Evolutionary conservation across 2,329 filamentous ascomycete genomes (phyloP).

Genomic region (Epichloe elymi): DNA sequence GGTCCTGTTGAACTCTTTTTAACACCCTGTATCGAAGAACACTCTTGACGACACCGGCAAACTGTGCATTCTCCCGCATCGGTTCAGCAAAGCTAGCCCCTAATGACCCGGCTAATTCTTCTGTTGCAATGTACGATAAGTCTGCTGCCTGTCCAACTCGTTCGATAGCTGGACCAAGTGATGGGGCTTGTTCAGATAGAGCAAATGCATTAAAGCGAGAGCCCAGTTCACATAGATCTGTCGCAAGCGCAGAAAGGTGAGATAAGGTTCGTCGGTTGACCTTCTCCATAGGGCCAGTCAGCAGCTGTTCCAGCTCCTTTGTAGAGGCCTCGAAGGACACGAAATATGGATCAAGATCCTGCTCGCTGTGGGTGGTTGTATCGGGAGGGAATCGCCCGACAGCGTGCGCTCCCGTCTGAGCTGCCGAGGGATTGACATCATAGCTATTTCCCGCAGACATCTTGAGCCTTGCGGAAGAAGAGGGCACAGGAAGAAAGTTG

Average conservation of each 20-base stretch:
- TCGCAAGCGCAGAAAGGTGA: slow-evolving; percentile 70
- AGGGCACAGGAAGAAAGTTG: slow-evolving; percentile 73
- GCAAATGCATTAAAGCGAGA: slow-evolving; percentile 97
- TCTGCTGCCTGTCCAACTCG: slow-evolving; percentile 89
- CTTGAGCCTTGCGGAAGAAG: slow-evolving; percentile 75
- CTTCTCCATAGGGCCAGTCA: slow-evolving; percentile 92
- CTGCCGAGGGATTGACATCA: slow-evolving; percentile 22
- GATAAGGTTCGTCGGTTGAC: slow-evolving; percentile 82
- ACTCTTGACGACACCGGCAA: slow-evolving; percentile 81
- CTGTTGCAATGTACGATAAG: slow-evolving; percentile 88
- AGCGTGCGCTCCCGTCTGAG: slow-evolving; percentile 38
- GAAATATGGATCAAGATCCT: slow-evolving; percentile 92
- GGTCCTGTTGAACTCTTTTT: slow-evolving; percentile 93
- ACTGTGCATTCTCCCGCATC: slow-evolving; percentile 95
- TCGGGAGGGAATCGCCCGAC: slow-evolving; percentile 75
- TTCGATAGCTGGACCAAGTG: slow-evolving; percentile 85
- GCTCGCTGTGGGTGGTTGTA: slow-evolving; percentile 62
- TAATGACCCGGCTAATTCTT: slow-evolving; percentile 77
- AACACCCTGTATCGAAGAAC: slow-evolving; percentile 82
- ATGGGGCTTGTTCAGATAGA: slow-evolving; percentile 78
- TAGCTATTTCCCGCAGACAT: slow-evolving; percentile 29
- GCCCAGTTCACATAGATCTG: slow-evolving; percentile 84
- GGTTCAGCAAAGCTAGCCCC: slow-evolving; percentile 92
- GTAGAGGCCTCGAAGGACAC: slow-evolving; percentile 84
- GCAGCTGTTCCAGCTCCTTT: slow-evolving; percentile 74